Evolutionary conservation across 1,284 basidiomycete genomes (phyloP).

Genomic region (Ganoderma sinense): DNA sequence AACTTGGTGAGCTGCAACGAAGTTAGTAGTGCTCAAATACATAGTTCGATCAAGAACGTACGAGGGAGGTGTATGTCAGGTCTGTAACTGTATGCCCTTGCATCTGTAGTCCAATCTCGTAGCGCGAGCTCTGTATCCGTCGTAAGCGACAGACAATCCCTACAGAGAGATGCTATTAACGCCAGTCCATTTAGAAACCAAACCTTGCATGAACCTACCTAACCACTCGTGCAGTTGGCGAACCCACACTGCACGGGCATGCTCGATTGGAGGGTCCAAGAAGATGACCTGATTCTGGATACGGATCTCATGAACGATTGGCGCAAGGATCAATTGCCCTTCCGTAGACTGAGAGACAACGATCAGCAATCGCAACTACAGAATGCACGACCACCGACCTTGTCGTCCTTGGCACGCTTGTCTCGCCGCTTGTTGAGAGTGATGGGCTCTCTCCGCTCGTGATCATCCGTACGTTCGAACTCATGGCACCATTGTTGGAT

Average conservation of each 20-base stretch:
- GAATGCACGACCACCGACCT: slow-evolving; percentile 50
- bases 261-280: slow-evolving; percentile 96
- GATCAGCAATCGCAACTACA: neutral
- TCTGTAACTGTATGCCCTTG: slow-evolving; percentile 69
- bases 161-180: slow-evolving; percentile 33
- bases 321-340: slow-evolving; percentile 75
- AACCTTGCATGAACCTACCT: slow-evolving; percentile 49
- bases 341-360: slow-evolving; percentile 61
- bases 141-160: slow-evolving; percentile 90
- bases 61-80: slow-evolving; percentile 84
- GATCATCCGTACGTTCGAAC: slow-evolving; percentile 80
- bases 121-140: slow-evolving; percentile 92
- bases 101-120: slow-evolving; percentile 95
- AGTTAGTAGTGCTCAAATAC: neutral
- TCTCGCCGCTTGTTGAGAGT: slow-evolving; percentile 73
- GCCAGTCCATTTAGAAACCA: neutral
- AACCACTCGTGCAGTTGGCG: slow-evolving; percentile 92
- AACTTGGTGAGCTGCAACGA: slow-evolving; percentile 77
- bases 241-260: slow-evolving; percentile 92
- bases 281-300: slow-evolving; percentile 99
- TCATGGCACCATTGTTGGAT: slow-evolving; percentile 90
- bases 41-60: slow-evolving; percentile 44
- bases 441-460: slow-evolving; percentile 61
- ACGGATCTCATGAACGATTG: slow-evolving; percentile 92
- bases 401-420: slow-evolving; percentile 77